phyloP scores from a whole-genome alignment of 441 rosid species.

The Eruca vesicaria region DNA sequence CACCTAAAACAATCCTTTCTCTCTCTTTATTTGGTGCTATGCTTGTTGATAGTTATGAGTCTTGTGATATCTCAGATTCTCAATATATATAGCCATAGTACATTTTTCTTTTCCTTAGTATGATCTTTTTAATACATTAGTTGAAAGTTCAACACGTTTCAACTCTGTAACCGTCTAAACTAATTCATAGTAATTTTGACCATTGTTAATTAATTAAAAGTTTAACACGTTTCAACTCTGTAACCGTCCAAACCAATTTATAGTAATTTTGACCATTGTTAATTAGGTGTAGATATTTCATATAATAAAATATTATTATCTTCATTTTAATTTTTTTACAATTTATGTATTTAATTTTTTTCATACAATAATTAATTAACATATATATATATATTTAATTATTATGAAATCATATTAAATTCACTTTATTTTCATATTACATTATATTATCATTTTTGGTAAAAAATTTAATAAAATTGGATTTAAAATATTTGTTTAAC shows the following conservation, averaged over 20 bases:
- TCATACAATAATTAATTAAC: not conserved
- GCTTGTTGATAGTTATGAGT: constrained; percentile 20
- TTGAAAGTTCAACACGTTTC: not conserved
- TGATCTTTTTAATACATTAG: not conserved
- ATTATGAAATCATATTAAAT: not conserved
- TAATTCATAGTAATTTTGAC: not conserved
- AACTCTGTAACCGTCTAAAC: not conserved
- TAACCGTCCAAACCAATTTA: not conserved
- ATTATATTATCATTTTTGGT: too few relatives aligned
- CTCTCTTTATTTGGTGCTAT: constrained; percentile 20
- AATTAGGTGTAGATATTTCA: not conserved
- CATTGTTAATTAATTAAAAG: not conserved
- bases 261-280: not conserved
- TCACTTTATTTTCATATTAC: too few relatives aligned
- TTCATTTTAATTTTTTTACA: not conserved
- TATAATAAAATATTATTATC: too few relatives aligned
- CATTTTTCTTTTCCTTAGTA: not conserved
- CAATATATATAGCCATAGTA: constrained; percentile 5
- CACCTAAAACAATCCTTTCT: constrained; percentile 6
- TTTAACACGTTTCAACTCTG: too few relatives aligned
- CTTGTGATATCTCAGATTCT: not conserved
- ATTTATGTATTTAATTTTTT: not conserved
- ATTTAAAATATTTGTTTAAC: too few relatives aligned
- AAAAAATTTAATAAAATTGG: too few relatives aligned
- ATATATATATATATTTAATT: not conserved